A percentile compares a stretch with the other conserved stretches of the same genome.
Conservation (phyloP, 2,329 filamentous ascomycete genomes). For the Trichoderma sp. region DNA sequence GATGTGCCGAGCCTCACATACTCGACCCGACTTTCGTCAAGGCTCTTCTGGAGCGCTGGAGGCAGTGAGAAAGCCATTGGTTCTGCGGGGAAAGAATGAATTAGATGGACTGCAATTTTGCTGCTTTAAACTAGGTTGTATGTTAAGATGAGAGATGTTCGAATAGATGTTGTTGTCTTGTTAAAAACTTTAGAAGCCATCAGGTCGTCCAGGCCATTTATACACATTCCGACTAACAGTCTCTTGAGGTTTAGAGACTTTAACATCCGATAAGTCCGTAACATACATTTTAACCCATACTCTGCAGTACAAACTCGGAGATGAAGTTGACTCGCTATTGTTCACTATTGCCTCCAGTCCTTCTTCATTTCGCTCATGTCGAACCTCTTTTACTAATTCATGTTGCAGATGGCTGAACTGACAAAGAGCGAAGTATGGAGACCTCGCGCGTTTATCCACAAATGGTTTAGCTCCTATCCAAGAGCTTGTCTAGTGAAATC, state of each 20-base stretch:
- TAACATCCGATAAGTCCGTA: not conserved
- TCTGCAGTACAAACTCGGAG: not conserved
- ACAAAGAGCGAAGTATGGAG: not conserved
- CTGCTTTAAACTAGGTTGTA: not conserved
- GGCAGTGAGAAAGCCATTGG: not conserved
- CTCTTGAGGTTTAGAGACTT: not conserved
- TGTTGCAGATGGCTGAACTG: not conserved
- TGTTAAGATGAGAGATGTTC: not conserved
- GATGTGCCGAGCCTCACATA: not conserved
- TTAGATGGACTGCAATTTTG: rapidly evolving
- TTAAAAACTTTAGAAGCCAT: not conserved
- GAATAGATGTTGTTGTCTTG: not conserved
- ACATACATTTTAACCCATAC: not conserved
- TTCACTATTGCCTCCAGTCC: not conserved
- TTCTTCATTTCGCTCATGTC: not conserved
- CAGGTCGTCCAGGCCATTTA: not conserved
- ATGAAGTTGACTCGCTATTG: not conserved
- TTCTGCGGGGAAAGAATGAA: not conserved
- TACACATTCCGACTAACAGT: not conserved
- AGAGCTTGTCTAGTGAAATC: not conserved
- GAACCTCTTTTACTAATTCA: not conserved
- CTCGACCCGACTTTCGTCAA: not conserved
- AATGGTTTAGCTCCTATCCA: not conserved
- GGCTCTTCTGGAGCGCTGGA: not conserved
- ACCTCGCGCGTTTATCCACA: not conserved